phyloP scores from a whole-genome alignment of 164 flowering plant genomes.

The Stephania yunnanensis region DNA sequence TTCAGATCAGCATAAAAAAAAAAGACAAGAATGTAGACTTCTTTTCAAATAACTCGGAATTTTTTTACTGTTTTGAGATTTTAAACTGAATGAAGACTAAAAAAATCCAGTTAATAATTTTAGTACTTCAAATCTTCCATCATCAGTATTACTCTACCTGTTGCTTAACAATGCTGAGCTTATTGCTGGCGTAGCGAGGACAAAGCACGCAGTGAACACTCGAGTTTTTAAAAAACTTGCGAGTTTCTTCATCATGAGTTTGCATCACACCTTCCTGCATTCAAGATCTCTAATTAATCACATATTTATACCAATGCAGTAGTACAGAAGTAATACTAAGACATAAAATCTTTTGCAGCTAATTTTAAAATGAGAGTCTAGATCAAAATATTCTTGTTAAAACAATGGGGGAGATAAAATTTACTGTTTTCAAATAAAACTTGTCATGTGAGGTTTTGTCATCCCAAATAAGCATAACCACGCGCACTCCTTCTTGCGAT shows the following conservation, averaged over 20 bases:
- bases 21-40: too few relatives aligned
- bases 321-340: too few relatives aligned
- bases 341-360: too few relatives aligned
- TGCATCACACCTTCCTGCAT: slow-evolving; percentile 77
- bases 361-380: neutral
- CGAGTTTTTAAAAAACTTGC: slow-evolving; percentile 56
- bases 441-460: slow-evolving; percentile 70
- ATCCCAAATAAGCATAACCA: slow-evolving; percentile 60
- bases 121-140: neutral
- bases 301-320: neutral
- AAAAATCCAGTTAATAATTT: neutral
- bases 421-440: slow-evolving; percentile 53
- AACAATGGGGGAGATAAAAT: neutral
- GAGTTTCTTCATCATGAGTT: slow-evolving; percentile 72
- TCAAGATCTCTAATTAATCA: slow-evolving; percentile 12
- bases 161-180: slow-evolving; percentile 69
- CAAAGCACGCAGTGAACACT: slow-evolving; percentile 54
- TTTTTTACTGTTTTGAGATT: neutral
- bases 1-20: neutral
- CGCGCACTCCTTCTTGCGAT: slow-evolving; percentile 66
- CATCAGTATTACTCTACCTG: slow-evolving; percentile 28
- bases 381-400: neutral
- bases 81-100: neutral
- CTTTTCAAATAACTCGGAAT: too few relatives aligned
- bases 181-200: slow-evolving; percentile 70